Base-by-base conservation (phyloP, 148 eudicot genomes). In the Polygonum aviculare region DNA sequence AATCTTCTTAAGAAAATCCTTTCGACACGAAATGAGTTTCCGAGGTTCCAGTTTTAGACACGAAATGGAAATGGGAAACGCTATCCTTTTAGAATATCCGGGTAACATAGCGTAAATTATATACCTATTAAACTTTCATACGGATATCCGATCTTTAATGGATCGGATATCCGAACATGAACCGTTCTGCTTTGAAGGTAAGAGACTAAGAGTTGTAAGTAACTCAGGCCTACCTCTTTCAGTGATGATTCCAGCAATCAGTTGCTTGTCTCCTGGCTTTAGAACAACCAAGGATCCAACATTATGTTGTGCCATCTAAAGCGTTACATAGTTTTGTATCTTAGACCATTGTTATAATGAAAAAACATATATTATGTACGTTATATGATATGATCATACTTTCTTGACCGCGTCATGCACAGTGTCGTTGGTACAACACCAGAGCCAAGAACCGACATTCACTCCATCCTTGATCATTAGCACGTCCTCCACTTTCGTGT, bases 201-300 rank as follows among this genome's bases (percentile, higher is more conserved):
- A 50, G 18, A 12, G 54, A 50, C 54, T 50, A 50, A 11, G 18
- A 7, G 14, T 2, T 48, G 52, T 49, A 9, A 14, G 16, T 67
- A 67, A 67, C 72, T 69, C 41, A 69, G 45, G 12, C 45, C 44
- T 82, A 93, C 96, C 94, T 88, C 92, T 80, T 81, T 91, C 98
- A 39, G 98, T 91, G 74, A 91, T 49, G 45, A 94, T 88, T 71
- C 97, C 97, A 74, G 93, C 93, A 75, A 94, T 90, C 2, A 73
- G 76, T 40, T 88, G 88, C n/a, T 78, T 77, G 44, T 88, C 85
- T 82, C 93, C 97, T 22, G 98, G 95, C 83, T 84, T 87, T 60
- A 94, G 82, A 81, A 94, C 98, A 78, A 94, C 93, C 79, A 91
- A 80, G 15, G 97, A 94, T 59, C 97, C 98, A 44, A 94, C 87